phyloP scores from a whole-genome alignment of 148 eudicot species.

The Rhododendron williamsianum region DNA sequence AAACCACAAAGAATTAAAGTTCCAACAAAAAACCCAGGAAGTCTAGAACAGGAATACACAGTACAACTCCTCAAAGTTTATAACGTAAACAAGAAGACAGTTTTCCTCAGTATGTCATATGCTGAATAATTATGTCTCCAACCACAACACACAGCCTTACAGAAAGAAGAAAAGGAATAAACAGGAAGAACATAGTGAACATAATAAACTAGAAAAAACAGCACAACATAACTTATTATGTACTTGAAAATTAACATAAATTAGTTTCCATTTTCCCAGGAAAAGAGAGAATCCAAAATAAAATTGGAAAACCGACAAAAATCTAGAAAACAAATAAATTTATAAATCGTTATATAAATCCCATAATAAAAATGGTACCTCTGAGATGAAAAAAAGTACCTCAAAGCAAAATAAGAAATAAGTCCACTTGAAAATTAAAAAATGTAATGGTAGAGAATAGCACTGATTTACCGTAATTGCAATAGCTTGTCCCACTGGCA shows the following conservation, averaged over 20 bases:
- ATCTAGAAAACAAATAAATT: neutral
- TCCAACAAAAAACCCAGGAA: neutral
- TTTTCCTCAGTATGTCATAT: neutral
- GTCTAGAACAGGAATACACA: neutral
- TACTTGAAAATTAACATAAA: neutral
- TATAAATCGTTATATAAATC: neutral
- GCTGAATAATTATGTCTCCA: neutral
- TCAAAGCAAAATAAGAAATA: neutral
- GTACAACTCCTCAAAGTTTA: neutral
- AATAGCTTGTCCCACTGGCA: slow-evolving; percentile 94
- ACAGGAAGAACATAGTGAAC: neutral
- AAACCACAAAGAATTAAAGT: neutral
- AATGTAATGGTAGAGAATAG: neutral
- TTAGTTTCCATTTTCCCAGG: neutral
- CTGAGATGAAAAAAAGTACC: neutral
- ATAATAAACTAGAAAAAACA: neutral
- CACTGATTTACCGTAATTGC: slow-evolving; percentile 58
- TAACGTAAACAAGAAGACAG: neutral
- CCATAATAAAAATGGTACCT: neutral
- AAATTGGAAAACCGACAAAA: neutral
- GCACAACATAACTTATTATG: neutral
- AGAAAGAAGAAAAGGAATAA: neutral
- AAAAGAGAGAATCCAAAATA: neutral
- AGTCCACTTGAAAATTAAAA: neutral
- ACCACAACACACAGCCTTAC: neutral